These are phyloP conservation scores for Chrysoporthe puriensis DNA, from an alignment of 2,329 filamentous ascomycete genomes.

Conservation along the genomic window DNA sequence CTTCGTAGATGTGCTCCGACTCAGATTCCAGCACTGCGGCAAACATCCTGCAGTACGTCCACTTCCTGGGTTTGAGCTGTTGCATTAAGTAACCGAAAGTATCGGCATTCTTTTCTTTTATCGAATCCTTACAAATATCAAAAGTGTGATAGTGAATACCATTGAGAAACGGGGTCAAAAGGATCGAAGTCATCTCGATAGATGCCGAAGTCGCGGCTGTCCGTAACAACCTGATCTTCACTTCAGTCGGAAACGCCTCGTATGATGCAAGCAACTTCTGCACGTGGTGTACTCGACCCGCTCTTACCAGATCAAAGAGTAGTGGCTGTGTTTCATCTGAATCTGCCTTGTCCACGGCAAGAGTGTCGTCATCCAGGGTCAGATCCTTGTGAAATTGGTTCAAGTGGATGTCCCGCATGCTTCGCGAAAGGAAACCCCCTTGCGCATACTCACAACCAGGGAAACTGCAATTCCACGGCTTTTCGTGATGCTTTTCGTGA, in stretches of 20 bases:
- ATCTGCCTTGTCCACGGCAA: background rate
- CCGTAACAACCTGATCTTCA: background rate
- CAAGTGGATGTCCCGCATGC: background rate
- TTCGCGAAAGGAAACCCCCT: background rate
- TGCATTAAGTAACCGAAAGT: background rate
- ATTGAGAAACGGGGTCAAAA: background rate
- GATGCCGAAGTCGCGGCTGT: background rate
- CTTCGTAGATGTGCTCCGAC: background rate
- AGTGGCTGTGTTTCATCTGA: background rate
- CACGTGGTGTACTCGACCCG: background rate
- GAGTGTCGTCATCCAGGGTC: background rate
- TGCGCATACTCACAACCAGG: background rate
- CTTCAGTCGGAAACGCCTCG: background rate
- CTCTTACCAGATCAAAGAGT: background rate
- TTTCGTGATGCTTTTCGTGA: background rate
- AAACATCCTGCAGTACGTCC: background rate
- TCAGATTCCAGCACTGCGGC: background rate
- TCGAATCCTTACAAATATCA: accelerated
- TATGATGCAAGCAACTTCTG: background rate
- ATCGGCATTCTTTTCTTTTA: background rate
- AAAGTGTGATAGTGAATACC: accelerated
- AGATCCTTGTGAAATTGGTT: background rate
- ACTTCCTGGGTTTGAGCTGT: accelerated
- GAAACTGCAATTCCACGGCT: background rate
- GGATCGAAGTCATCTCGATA: background rate